A percentile compares a stretch with the other conserved stretches of the same genome.
Evolutionary conservation across 345 rosid species (phyloP).

Genomic region (Eucalyptus polybractea): DNA sequence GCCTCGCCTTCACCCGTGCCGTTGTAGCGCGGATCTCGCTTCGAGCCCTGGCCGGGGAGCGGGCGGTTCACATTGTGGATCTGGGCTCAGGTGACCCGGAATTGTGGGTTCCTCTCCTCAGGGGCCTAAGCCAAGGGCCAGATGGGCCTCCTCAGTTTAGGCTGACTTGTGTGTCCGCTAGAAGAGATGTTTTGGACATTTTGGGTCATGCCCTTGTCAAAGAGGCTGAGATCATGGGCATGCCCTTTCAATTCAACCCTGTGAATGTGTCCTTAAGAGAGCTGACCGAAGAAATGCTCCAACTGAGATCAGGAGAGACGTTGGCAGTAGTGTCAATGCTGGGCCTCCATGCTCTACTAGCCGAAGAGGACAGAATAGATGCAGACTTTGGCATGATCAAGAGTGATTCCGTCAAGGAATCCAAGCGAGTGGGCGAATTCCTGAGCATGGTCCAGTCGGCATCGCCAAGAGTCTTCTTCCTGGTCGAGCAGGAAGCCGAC

Average conservation of each 20-base stretch:
- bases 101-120: slow-evolving; percentile 22
- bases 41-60: slow-evolving; percentile 11
- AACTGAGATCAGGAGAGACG: slow-evolving; percentile 23
- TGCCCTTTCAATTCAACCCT: slow-evolving; percentile 37
- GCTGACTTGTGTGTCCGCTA: slow-evolving; percentile 14
- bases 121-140: slow-evolving; percentile 7
- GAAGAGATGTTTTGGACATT: slow-evolving; percentile 7
- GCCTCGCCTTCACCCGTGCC: slow-evolving; percentile 12
- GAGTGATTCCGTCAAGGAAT: slow-evolving; percentile 6
- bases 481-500: slow-evolving; percentile 37
- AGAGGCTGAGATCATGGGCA: slow-evolving; percentile 21
- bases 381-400: slow-evolving; percentile 22
- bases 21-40: slow-evolving; percentile 5
- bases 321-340: slow-evolving; percentile 28
- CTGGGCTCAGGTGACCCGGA: slow-evolving; percentile 24
- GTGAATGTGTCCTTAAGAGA: slow-evolving; percentile 9
- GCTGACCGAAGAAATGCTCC: slow-evolving; percentile 14
- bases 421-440: slow-evolving; percentile 19
- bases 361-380: slow-evolving; percentile 36
- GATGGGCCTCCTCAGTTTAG: slow-evolving; percentile 19
- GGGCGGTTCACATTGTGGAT: slow-evolving; percentile 26
- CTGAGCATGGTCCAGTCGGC: slow-evolving; percentile 5
- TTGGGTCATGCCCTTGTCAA: slow-evolving; percentile 18
- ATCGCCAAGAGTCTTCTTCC: slow-evolving; percentile 16
- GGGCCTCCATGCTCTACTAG: slow-evolving; percentile 26